Evolutionary conservation across 441 rosid species (phyloP).

Genomic region (Adansonia madagascariensis): DNA sequence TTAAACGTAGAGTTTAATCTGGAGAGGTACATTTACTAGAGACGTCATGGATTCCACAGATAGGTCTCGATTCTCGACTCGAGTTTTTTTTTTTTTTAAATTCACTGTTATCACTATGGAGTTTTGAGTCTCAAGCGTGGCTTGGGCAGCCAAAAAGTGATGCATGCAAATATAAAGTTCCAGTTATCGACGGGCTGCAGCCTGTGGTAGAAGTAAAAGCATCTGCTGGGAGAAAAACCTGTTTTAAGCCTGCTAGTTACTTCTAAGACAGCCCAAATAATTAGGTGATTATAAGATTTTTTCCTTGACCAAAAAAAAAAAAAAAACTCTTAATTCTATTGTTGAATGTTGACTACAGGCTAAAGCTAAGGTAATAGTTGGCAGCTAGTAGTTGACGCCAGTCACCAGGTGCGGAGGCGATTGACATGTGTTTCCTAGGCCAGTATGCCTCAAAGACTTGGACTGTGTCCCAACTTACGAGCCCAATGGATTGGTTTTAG

Average conservation of each 20-base stretch:
- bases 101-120: neutral
- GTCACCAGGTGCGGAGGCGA: too few species aligned
- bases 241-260: neutral
- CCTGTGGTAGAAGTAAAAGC: neutral
- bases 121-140: neutral
- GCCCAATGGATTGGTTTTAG: neutral
- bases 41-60: neutral
- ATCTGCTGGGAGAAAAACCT: neutral
- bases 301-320: too few species aligned
- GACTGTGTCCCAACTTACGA: too few species aligned
- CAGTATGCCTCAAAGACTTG: too few species aligned
- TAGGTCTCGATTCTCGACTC: too few species aligned
- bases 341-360: too few species aligned
- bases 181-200: neutral
- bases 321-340: too few species aligned
- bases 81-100: too few species aligned
- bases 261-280: neutral
- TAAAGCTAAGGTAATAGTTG: too few species aligned
- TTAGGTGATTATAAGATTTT: neutral
- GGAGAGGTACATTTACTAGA: neutral
- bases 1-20: neutral
- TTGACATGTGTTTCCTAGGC: too few species aligned
- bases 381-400: too few species aligned
- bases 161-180: neutral
- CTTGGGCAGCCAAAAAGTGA: neutral